Percentiles rank a stretch among this genome's conserved stretches.
Conservation (phyloP, 2,329 filamentous ascomycete species). For the Stagonosporopsis rhizophila region DNA sequence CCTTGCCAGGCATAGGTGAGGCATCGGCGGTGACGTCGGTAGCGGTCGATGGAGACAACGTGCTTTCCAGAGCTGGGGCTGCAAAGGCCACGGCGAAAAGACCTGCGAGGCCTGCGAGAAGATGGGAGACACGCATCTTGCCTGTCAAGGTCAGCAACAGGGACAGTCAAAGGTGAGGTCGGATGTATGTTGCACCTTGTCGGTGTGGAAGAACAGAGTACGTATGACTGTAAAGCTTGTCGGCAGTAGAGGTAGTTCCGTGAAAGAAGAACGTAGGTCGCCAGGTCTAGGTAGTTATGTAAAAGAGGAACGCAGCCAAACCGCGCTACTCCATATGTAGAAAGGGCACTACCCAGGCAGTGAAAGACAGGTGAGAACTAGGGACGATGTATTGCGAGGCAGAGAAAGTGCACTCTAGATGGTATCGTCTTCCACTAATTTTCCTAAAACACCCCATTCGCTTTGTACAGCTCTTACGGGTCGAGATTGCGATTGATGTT, state of each 20-base stretch:
- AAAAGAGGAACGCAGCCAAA: background rate
- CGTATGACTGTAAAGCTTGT: background rate
- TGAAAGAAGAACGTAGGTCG: background rate
- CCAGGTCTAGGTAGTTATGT: background rate
- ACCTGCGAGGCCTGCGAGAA: background rate
- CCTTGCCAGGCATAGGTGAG: background rate
- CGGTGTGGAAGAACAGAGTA: background rate
- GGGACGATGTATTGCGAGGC: background rate
- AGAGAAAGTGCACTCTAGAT: background rate
- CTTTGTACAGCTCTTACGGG: slow-evolving; percentile 30
- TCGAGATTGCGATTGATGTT: slow-evolving; percentile 45
- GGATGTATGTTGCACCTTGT: background rate
- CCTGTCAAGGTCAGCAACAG: background rate
- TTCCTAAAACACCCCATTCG: background rate
- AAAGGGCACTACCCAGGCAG: background rate
- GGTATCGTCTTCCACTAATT: background rate
- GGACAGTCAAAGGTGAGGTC: background rate
- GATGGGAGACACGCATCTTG: background rate
- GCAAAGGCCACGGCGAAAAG: background rate
- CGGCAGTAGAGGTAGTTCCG: background rate
- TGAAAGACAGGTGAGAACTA: background rate
- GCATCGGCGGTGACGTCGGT: background rate
- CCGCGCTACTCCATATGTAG: background rate
- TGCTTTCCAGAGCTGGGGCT: background rate
- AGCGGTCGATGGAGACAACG: too few relatives aligned